Conservation (phyloP, 768 basidiomycete genomes). For the Tricholomella constricta region DNA sequence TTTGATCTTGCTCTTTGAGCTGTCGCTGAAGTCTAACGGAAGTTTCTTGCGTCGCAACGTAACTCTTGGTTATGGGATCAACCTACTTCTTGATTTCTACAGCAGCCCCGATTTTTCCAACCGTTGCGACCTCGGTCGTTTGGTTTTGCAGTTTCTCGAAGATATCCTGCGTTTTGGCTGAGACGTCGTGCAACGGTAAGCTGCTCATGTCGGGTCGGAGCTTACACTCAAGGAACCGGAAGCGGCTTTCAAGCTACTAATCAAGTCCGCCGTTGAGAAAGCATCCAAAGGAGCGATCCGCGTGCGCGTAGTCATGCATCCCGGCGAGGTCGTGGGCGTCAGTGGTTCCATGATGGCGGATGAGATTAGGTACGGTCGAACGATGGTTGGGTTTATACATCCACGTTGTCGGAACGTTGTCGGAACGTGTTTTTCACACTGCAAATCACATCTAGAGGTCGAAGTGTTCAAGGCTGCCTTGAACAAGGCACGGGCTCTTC, state of each 20-base stretch:
- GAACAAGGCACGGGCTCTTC: background rate
- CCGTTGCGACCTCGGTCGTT: constrained; percentile 42
- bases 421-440: constrained; percentile 11
- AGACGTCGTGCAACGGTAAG: background rate
- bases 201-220: background rate
- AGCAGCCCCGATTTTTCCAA: constrained; percentile 39
- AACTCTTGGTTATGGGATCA: background rate
- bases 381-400: constrained; percentile 9
- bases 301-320: background rate
- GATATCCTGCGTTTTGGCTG: constrained; percentile 32
- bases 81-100: constrained; percentile 45
- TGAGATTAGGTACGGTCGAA: background rate
- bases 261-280: constrained; percentile 10
- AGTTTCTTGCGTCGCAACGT: no score
- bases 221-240: constrained; percentile 34
- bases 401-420: constrained; percentile 22
- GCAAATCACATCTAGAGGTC: constrained; percentile 13
- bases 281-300: constrained; percentile 17
- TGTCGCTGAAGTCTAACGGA: constrained; percentile 43
- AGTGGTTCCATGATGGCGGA: constrained; percentile 17
- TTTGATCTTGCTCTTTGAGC: constrained; percentile 43
- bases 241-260: constrained; percentile 28
- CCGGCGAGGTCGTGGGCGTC: constrained; percentile 20
- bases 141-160: constrained; percentile 48
- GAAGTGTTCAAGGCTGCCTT: background rate